Percentiles rank a stretch among this genome's conserved stretches.
phyloP scores from a whole-genome alignment of 805 yeast species.

The Scheffersomyces amazonensis region DNA sequence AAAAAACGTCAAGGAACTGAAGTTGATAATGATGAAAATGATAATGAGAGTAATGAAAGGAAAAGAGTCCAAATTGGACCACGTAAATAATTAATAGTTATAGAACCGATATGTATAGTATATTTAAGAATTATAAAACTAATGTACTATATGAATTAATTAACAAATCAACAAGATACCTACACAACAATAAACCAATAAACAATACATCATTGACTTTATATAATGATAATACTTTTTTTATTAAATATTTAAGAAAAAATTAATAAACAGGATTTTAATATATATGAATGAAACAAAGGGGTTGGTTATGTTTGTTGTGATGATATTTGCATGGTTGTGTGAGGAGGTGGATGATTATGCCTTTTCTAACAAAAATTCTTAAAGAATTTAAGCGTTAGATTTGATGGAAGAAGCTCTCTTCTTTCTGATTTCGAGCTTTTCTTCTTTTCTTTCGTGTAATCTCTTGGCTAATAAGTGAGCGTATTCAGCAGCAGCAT shows the following conservation, averaged over 20 bases:
- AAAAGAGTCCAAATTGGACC: conserved; percentile 10
- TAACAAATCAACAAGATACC: background rate
- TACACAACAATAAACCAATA: background rate
- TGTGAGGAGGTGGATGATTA: too few species aligned
- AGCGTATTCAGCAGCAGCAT: conserved; percentile 99
- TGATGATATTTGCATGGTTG: too few species aligned
- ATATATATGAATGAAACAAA: background rate
- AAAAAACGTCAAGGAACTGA: conserved; percentile 16
- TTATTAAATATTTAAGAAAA: background rate
- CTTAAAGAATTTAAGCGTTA: conserved; percentile 65
- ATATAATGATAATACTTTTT: background rate
- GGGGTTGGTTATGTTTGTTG: background rate
- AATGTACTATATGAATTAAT: background rate
- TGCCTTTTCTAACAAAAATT: too few species aligned
- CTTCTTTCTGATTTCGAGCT: conserved; percentile 98
- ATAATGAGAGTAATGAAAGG: conserved; percentile 3
- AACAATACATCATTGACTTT: background rate
- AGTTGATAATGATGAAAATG: background rate
- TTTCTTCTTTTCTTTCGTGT: conserved; percentile 97
- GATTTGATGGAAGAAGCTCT: conserved; percentile 88
- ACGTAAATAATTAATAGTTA: background rate
- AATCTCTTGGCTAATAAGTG: conserved; percentile 97
- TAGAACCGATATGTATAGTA: background rate
- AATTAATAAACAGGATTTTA: background rate
- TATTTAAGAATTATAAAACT: too few species aligned